Percentiles rank a stretch among this genome's conserved stretches.
These are phyloP conservation scores for Eustoma russellianum DNA, from an alignment of 257 asterid species.

Conservation along the genomic window DNA sequence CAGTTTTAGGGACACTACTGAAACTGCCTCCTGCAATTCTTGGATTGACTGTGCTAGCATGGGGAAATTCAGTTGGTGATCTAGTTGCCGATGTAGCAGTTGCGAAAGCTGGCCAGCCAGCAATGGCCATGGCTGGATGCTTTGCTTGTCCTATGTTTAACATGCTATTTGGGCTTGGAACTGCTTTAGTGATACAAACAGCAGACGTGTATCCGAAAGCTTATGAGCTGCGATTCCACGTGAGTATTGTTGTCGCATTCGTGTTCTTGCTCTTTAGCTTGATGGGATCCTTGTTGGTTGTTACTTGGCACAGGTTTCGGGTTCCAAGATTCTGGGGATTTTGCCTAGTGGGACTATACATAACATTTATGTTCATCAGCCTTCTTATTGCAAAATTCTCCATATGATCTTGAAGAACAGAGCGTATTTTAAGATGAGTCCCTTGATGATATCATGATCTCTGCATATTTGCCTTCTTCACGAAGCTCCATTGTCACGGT, in stretches of 20 bases:
- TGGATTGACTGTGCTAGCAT: constrained; percentile 88
- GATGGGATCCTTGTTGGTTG: constrained; percentile 92
- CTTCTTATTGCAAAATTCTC: constrained; percentile 60
- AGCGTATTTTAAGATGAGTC: not conserved
- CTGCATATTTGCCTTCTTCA: no score
- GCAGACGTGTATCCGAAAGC: constrained; percentile 68
- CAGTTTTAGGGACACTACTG: constrained; percentile 53
- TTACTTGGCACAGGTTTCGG: constrained; percentile 81
- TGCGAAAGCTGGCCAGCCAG: constrained; percentile 97
- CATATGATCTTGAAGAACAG: constrained; percentile 17
- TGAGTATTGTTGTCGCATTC: constrained; percentile 80
- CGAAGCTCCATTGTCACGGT: no score
- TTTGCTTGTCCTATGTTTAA: constrained; percentile 97
- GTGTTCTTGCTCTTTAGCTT: constrained; percentile 80
- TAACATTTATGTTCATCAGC: constrained; percentile 59
- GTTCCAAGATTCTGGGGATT: constrained; percentile 97
- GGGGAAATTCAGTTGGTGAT: constrained; percentile 96
- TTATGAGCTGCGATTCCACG: constrained; percentile 66
- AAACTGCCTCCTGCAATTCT: constrained; percentile 69
- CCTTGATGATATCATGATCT: no score
- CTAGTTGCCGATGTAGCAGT: constrained; percentile 96
- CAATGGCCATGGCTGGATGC: constrained; percentile 99
- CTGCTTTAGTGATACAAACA: constrained; percentile 75
- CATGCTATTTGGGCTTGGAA: constrained; percentile 93
- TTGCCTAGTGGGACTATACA: constrained; percentile 83